Evolutionary conservation across 2,329 filamentous ascomycete genomes (phyloP).

Genomic region (Pseudogymnoascus pannorum): DNA sequence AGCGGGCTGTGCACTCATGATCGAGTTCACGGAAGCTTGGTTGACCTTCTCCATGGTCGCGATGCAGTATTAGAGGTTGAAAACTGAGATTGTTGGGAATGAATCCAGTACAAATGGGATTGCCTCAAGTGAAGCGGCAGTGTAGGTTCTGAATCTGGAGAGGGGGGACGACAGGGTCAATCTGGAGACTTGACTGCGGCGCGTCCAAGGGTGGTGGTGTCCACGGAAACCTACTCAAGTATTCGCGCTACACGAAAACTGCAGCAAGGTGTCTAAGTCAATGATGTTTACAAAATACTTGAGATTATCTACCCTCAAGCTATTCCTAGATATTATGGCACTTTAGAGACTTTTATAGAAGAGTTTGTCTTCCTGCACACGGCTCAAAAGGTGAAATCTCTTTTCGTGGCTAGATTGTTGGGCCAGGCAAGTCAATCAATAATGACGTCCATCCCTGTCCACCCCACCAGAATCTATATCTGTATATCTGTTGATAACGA

Average conservation of each 20-base stretch:
- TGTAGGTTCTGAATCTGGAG: conserved; percentile 9
- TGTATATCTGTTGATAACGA: conserved; percentile 1
- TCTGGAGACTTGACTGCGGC: conserved; percentile 13
- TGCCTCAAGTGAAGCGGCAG: not conserved
- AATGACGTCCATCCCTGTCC: conserved; percentile 8
- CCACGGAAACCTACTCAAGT: conserved; percentile 5
- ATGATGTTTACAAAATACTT: conserved; percentile 2
- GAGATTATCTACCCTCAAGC: not conserved
- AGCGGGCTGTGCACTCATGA: conserved; percentile 35
- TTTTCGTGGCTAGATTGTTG: conserved; percentile 5
- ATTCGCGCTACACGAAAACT: not conserved
- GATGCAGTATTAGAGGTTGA: not conserved
- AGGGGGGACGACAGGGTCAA: conserved; percentile 15
- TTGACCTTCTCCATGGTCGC: conserved; percentile 24
- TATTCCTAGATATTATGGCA: not conserved
- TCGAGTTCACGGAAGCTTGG: conserved; percentile 23
- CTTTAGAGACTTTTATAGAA: not conserved
- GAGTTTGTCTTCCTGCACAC: not conserved
- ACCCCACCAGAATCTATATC: conserved; percentile 8
- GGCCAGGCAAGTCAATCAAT: conserved; percentile 4
- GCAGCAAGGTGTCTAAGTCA: conserved; percentile 1
- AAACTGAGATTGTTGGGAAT: not conserved
- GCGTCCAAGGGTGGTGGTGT: conserved; percentile 3
- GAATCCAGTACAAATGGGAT: not conserved
- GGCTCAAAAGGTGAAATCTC: conserved; percentile 8